Percentiles rank a stretch among this genome's conserved stretches.
These are phyloP conservation scores for Withania somnifera DNA, from an alignment of 305 asterid species.

Conservation along the genomic window DNA sequence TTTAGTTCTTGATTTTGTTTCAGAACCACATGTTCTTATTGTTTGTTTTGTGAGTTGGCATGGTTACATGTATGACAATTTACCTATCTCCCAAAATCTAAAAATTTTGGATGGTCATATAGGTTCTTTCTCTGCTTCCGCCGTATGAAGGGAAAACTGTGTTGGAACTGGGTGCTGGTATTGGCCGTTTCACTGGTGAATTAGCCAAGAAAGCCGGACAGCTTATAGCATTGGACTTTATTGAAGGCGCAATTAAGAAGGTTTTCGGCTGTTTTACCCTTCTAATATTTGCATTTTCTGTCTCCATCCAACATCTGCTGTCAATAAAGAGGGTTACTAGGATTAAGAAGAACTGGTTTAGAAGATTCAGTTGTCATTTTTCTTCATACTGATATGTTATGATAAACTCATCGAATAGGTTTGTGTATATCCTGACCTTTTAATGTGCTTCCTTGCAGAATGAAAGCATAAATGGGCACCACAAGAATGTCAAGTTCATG, in stretches of 20 bases:
- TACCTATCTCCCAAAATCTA: background rate
- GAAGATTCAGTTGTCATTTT: background rate
- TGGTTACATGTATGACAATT: background rate
- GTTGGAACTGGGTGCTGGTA: slow-evolving; percentile 97
- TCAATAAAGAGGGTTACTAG: background rate
- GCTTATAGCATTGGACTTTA: slow-evolving; percentile 76
- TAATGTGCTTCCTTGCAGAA: slow-evolving; percentile 32
- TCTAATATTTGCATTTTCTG: slow-evolving; percentile 1
- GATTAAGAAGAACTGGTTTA: background rate
- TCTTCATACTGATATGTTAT: background rate
- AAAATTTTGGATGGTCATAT: background rate
- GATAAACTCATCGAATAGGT: background rate
- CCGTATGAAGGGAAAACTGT: slow-evolving; percentile 69
- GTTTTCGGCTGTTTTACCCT: slow-evolving; percentile 24
- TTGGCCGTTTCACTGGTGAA: slow-evolving; percentile 96
- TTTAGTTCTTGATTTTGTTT: background rate
- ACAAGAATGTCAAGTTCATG: slow-evolving; percentile 62
- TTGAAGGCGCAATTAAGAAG: slow-evolving; percentile 73
- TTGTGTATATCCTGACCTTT: background rate
- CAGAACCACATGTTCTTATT: background rate
- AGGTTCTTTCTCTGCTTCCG: slow-evolving; percentile 90
- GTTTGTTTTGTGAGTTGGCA: background rate
- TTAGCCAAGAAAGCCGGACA: slow-evolving; percentile 63
- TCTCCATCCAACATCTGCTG: background rate
- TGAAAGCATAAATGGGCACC: slow-evolving; percentile 49